phyloP scores from a whole-genome alignment of 2,329 filamentous ascomycete genomes.

The Fonsecaea monophora region DNA sequence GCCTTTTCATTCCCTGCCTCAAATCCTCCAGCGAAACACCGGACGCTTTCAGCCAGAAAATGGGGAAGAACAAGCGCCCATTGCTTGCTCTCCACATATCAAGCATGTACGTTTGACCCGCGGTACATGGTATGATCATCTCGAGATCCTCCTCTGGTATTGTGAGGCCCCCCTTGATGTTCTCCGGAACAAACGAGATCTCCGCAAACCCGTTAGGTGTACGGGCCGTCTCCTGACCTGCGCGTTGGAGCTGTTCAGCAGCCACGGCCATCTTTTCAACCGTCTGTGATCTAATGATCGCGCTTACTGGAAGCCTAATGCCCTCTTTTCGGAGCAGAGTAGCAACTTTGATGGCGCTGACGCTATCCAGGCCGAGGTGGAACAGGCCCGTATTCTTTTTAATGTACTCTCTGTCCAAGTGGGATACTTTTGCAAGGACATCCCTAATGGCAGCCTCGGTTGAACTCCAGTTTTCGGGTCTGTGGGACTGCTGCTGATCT shows the following conservation, averaged over 20 bases:
- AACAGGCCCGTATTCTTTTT: slow-evolving; percentile 71
- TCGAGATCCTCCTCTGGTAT: slow-evolving; percentile 60
- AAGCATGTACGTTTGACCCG: slow-evolving; percentile 83
- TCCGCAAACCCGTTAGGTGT: not conserved
- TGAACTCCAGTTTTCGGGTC: slow-evolving; percentile 41
- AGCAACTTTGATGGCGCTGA: slow-evolving; percentile 84
- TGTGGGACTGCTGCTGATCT: not conserved
- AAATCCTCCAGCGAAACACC: slow-evolving; percentile 54
- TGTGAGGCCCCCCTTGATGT: slow-evolving; percentile 37
- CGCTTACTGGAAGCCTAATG: slow-evolving; percentile 70
- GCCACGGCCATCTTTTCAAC: slow-evolving; percentile 67
- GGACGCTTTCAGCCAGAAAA: slow-evolving; percentile 67
- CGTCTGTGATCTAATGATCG: slow-evolving; percentile 71
- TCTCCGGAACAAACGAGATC: not conserved
- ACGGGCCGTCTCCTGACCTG: not conserved
- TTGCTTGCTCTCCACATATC: slow-evolving; percentile 73
- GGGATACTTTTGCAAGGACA: slow-evolving; percentile 64
- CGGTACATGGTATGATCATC: slow-evolving; percentile 69
- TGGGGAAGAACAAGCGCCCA: slow-evolving; percentile 74
- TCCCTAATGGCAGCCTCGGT: slow-evolving; percentile 52
- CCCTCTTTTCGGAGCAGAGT: slow-evolving; percentile 70
- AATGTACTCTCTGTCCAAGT: slow-evolving; percentile 65
- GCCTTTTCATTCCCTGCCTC: slow-evolving; percentile 64
- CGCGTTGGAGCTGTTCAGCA: slow-evolving; percentile 7
- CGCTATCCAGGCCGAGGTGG: slow-evolving; percentile 87